These are phyloP conservation scores for Vitis hybrid DNA, from an alignment of 177 flowering plant genomes.

Conservation along the genomic window DNA sequence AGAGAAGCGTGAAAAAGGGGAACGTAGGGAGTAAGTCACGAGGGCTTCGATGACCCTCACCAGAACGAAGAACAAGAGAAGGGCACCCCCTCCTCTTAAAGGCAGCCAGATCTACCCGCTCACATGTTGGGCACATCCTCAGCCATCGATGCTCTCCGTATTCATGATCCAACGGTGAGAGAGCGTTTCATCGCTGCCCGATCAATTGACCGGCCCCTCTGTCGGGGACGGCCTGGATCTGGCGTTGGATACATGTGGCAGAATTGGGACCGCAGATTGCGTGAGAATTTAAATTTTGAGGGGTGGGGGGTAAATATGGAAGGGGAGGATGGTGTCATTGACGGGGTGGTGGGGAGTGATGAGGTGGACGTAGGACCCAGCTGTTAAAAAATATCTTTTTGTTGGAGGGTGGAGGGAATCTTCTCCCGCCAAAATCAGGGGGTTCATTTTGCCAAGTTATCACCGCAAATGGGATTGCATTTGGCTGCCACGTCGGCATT, in stretches of 20 bases:
- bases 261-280: not conserved
- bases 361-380: constrained; percentile 1
- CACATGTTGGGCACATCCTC: constrained; percentile 2
- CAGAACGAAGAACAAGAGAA: constrained; percentile 3
- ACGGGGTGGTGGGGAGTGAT: not conserved
- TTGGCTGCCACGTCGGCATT: not conserved
- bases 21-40: not conserved
- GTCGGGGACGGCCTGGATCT: constrained; percentile 6
- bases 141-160: not conserved
- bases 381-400: constrained; percentile 3
- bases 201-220: not conserved
- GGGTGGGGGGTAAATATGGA: not conserved
- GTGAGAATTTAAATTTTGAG: constrained; percentile 7
- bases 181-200: constrained; percentile 1
- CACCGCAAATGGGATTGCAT: not conserved
- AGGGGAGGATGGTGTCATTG: not conserved
- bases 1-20: not conserved
- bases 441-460: not conserved
- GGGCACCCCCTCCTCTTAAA: constrained; percentile 7
- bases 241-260: constrained; percentile 1
- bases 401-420: constrained; percentile 3
- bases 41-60: constrained; percentile 10
- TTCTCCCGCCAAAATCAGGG: constrained; percentile 10
- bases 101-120: constrained; percentile 17
- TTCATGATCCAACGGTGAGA: constrained; percentile 6